phyloP scores from a whole-genome alignment of 1,139 yeast species.

The Komagataea norvegica region DNA sequence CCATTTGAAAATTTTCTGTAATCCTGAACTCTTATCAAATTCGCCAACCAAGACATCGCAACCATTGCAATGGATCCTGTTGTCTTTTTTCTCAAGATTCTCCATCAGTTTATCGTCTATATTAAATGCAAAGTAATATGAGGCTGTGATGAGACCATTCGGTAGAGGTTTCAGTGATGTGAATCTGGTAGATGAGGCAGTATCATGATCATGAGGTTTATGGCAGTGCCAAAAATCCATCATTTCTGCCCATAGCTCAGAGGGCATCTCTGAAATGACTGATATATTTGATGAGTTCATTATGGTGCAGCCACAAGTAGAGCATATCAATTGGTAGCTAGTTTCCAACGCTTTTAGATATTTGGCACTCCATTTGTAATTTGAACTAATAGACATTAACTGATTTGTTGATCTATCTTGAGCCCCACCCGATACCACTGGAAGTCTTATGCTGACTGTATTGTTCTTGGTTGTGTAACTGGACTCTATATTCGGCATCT shows the following conservation, averaged over 20 bases:
- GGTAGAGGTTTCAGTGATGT: constrained; percentile 42
- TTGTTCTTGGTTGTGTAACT: constrained; percentile 5
- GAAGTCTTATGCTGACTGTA: constrained; percentile 14
- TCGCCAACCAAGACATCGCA: constrained; percentile 38
- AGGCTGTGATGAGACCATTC: constrained; percentile 49
- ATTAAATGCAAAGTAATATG: constrained; percentile 49
- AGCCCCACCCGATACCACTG: constrained; percentile 1
- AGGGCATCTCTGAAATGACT: constrained; percentile 67
- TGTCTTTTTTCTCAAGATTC: constrained; percentile 5
- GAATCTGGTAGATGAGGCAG: constrained; percentile 21
- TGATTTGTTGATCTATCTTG: constrained; percentile 18
- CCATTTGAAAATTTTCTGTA: constrained; percentile 58
- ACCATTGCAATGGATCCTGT: constrained; percentile 27
- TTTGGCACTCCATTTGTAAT: constrained; percentile 26
- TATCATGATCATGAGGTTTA: constrained; percentile 48
- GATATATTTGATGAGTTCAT: constrained; percentile 31
- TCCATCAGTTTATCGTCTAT: constrained; percentile 22
- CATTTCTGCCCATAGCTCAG: constrained; percentile 90
- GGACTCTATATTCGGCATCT: constrained; percentile 7
- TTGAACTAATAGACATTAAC: constrained; percentile 18
- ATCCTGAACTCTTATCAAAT: constrained; percentile 25
- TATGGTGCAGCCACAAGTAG: constrained; percentile 29
- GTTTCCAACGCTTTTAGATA: constrained; percentile 11
- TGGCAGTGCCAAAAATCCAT: constrained; percentile 99
- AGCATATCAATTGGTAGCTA: constrained; percentile 31